phyloP scores from a whole-genome alignment of 305 asterid genomes.

The Ajuga reptans region DNA sequence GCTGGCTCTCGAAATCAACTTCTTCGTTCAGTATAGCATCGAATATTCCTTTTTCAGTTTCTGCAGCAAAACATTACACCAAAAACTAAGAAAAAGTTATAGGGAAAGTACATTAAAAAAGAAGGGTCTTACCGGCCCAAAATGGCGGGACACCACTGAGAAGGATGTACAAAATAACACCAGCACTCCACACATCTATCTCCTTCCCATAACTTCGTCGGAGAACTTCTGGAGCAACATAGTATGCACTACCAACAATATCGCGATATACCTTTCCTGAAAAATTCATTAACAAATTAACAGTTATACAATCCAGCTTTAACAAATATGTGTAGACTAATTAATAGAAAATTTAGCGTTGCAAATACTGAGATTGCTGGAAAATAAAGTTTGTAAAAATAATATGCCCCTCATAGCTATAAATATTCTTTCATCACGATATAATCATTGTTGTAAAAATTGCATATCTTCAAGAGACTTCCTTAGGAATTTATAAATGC shows the following conservation, averaged over 20 bases:
- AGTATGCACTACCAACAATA: slow-evolving; percentile 82
- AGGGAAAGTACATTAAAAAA: background rate
- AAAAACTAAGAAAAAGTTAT: slow-evolving; percentile 1
- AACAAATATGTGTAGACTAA: background rate
- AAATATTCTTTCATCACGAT: background rate
- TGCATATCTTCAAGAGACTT: background rate
- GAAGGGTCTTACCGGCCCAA: slow-evolving; percentile 65
- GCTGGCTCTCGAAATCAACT: slow-evolving; percentile 62
- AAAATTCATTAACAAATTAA: slow-evolving; percentile 21
- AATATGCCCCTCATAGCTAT: background rate
- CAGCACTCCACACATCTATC: slow-evolving; percentile 87
- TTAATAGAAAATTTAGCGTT: background rate
- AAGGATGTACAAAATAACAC: slow-evolving; percentile 75
- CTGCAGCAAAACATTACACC: slow-evolving; percentile 28
- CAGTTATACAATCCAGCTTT: slow-evolving; percentile 6
- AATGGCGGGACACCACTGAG: slow-evolving; percentile 90
- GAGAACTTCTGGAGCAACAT: slow-evolving; percentile 85
- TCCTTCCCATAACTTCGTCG: slow-evolving; percentile 77
- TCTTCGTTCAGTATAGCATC: slow-evolving; percentile 65
- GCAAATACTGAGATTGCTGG: background rate
- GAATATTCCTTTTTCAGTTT: slow-evolving; percentile 79
- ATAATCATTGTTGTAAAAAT: background rate
- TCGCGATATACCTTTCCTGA: slow-evolving; percentile 78
- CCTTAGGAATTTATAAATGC: background rate
- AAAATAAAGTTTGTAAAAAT: background rate